Evolutionary conservation across 1,284 basidiomycete species (phyloP).

Genomic region (Papiliotrema terrestris): DNA sequence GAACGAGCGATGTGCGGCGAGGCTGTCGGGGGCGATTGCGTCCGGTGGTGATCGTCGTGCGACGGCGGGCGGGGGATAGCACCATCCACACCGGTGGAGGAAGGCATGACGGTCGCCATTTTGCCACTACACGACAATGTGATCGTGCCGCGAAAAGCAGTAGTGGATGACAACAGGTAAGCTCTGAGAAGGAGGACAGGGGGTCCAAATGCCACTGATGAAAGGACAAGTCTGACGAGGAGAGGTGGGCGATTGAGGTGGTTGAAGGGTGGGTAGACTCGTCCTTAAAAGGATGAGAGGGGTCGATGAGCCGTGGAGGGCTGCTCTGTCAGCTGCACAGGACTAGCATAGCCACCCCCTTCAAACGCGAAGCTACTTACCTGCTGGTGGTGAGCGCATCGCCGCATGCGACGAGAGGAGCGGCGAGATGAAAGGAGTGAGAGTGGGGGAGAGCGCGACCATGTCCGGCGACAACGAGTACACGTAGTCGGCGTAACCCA

Average conservation of each 20-base stretch:
- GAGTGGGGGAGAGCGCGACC: background rate
- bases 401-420: background rate
- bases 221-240: background rate
- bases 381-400: background rate
- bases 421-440: background rate
- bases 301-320: background rate
- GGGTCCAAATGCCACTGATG: background rate
- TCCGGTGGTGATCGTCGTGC: constrained; percentile 15
- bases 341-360: constrained; percentile 23
- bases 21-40: constrained; percentile 19
- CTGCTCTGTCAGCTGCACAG: constrained; percentile 13
- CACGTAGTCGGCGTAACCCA: too few relatives aligned
- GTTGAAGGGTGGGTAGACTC: constrained; percentile 8
- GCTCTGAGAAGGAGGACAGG: background rate
- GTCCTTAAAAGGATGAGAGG: constrained; percentile 10
- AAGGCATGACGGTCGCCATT: constrained; percentile 22
- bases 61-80: constrained; percentile 15
- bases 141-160: background rate
- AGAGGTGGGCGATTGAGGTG: constrained; percentile 6
- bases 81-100: constrained; percentile 15
- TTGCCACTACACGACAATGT: background rate
- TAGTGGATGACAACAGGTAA: background rate
- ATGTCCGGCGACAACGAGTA: background rate
- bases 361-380: constrained; percentile 17
- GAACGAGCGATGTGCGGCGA: constrained; percentile 30